A percentile compares a stretch with the other conserved stretches of the same genome.
phyloP scores from a whole-genome alignment of 2,329 filamentous ascomycete genomes.

The Pestalotiopsis sp. region DNA sequence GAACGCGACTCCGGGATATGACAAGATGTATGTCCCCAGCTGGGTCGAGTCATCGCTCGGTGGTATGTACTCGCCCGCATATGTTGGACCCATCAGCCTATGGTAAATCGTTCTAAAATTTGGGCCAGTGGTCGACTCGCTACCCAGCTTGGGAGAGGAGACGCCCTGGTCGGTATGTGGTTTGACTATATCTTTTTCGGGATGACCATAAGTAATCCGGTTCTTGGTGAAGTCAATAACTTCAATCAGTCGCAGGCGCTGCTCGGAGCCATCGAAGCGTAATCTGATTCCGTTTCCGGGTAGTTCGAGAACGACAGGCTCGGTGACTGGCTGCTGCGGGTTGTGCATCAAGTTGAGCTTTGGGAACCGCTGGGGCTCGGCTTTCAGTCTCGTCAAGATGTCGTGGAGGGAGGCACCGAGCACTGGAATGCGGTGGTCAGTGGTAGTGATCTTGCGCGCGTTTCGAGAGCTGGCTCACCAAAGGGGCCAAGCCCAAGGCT shows the following conservation, averaged over 20 bases:
- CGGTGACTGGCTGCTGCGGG: conserved; percentile 69
- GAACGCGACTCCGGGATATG: conserved; percentile 93
- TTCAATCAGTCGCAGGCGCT: conserved; percentile 88
- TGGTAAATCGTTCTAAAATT: conserved; percentile 91
- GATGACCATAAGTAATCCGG: conserved; percentile 77
- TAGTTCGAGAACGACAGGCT: conserved; percentile 75
- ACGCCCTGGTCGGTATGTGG: conserved; percentile 40
- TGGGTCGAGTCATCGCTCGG: conserved; percentile 55
- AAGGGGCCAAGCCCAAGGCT: conserved; percentile 33
- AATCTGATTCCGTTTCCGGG: conserved; percentile 86
- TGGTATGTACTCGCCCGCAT: conserved; percentile 87
- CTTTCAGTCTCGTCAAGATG: conserved; percentile 83
- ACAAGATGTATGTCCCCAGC: conserved; percentile 82
- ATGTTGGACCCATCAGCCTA: conserved; percentile 89
- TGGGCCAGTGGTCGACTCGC: conserved; percentile 57
- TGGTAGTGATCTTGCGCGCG: not conserved
- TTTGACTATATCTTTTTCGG: conserved; percentile 69
- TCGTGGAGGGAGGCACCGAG: conserved; percentile 92
- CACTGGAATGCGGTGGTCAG: conserved; percentile 49
- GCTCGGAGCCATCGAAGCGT: conserved; percentile 91
- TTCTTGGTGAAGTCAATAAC: conserved; percentile 87
- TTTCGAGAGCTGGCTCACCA: conserved; percentile 21
- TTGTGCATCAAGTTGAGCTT: conserved; percentile 84
- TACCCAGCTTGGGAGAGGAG: conserved; percentile 27
- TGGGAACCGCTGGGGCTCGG: conserved; percentile 80